A percentile compares a stretch with the other conserved stretches of the same genome.
Evolutionary conservation across 2,329 filamentous ascomycete species (phyloP).

Genomic region (Ambrosiella xylebori): DNA sequence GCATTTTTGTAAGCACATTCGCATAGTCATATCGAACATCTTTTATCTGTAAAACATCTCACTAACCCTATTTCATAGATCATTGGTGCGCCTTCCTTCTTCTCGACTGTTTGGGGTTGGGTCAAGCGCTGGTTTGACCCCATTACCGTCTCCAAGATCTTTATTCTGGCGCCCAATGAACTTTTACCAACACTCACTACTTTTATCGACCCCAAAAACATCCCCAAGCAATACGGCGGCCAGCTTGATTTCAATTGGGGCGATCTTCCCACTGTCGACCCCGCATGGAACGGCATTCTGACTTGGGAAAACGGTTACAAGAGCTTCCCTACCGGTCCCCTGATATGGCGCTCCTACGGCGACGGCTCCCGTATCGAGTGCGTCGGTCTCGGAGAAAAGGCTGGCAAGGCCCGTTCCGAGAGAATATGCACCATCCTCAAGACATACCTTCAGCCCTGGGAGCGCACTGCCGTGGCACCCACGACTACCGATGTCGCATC

Average conservation of each 20-base stretch:
- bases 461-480: conserved; percentile 3
- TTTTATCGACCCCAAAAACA: conserved; percentile 68
- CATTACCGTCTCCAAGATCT: conserved; percentile 89
- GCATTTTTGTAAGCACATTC: conserved; percentile 12
- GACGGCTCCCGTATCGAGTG: conserved; percentile 33
- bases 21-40: background rate
- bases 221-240: conserved; percentile 81
- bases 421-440: conserved; percentile 34
- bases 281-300: conserved; percentile 31
- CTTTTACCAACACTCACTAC: conserved; percentile 58
- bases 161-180: conserved; percentile 60
- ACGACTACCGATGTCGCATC: background rate
- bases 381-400: conserved; percentile 32
- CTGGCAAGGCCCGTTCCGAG: conserved; percentile 26
- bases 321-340: conserved; percentile 38
- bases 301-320: conserved; percentile 35
- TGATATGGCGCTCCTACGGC: conserved; percentile 37
- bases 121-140: conserved; percentile 92
- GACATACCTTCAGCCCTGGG: conserved; percentile 20
- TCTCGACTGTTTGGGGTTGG: conserved; percentile 88
- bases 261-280: conserved; percentile 56
- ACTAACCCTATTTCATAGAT: conserved; percentile 30
- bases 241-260: conserved; percentile 71
- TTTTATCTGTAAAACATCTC: background rate
- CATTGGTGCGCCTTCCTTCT: conserved; percentile 78